These are phyloP conservation scores for Lepidium africanum DNA, from an alignment of 345 rosid genomes.

Conservation along the genomic window DNA sequence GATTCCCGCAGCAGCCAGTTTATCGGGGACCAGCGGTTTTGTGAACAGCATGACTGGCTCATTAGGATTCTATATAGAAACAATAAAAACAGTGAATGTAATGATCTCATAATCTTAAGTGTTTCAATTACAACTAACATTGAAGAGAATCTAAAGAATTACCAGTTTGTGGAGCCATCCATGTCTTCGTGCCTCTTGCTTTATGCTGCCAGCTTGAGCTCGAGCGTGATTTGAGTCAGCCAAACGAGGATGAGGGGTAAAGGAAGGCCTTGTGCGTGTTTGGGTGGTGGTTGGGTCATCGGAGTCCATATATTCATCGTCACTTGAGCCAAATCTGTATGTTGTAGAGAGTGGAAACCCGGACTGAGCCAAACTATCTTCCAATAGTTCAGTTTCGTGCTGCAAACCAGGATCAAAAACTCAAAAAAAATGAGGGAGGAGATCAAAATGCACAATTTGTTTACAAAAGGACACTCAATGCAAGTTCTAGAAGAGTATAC, in stretches of 20 bases:
- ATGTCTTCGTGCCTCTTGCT: slow-evolving; percentile 61
- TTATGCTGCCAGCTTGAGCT: slow-evolving; percentile 39
- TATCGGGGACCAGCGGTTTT: slow-evolving; percentile 75
- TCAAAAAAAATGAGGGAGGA: neutral
- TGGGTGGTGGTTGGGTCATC: slow-evolving; percentile 60
- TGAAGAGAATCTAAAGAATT: neutral
- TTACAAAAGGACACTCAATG: neutral
- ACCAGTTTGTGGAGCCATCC: slow-evolving; percentile 87
- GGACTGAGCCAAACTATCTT: slow-evolving; percentile 56
- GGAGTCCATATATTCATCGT: slow-evolving; percentile 78
- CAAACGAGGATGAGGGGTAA: slow-evolving; percentile 35
- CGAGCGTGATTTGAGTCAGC: slow-evolving; percentile 33
- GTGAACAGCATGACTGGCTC: slow-evolving; percentile 85
- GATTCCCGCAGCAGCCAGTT: slow-evolving; percentile 69
- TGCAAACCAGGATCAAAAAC: slow-evolving; percentile 21
- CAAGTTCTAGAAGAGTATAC: slow-evolving; percentile 26
- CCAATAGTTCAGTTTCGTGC: slow-evolving; percentile 83
- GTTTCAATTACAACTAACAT: neutral
- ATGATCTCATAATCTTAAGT: neutral
- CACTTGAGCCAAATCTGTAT: slow-evolving; percentile 64
- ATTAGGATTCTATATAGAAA: slow-evolving; percentile 48
- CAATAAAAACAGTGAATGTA: neutral
- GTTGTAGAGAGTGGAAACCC: slow-evolving; percentile 51
- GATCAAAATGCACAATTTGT: neutral
- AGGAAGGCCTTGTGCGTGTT: slow-evolving; percentile 35